Evolutionary conservation across 495 filamentous ascomycete species (phyloP).

Genomic region (Podospora anserina): DNA sequence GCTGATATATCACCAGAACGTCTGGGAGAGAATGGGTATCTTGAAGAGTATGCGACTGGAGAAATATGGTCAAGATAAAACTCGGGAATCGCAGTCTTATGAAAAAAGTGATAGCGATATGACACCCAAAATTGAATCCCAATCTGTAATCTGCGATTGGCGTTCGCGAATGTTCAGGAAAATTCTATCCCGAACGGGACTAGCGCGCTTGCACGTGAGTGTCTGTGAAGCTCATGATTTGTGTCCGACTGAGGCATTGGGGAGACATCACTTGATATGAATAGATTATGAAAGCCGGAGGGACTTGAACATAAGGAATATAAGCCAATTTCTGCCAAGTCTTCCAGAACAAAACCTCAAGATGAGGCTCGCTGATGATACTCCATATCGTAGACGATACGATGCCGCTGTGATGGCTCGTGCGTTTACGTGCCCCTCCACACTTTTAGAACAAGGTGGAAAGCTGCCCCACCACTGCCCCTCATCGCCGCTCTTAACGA

Average conservation of each 20-base stretch:
- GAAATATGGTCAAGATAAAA: background rate
- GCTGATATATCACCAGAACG: background rate
- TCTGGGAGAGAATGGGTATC: background rate
- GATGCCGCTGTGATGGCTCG: slow-evolving; percentile 12
- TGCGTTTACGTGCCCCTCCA: slow-evolving; percentile 29
- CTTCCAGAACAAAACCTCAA: background rate
- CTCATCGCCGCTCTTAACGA: slow-evolving; percentile 26
- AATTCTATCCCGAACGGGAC: slow-evolving; percentile 30
- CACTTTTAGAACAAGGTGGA: slow-evolving; percentile 18
- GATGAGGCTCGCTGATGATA: background rate
- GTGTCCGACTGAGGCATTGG: background rate
- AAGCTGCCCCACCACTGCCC: slow-evolving; percentile 30
- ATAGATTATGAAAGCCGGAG: background rate
- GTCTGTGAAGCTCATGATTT: background rate
- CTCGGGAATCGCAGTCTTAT: background rate
- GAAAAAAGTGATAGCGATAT: background rate
- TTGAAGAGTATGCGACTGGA: background rate
- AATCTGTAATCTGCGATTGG: slow-evolving; percentile 7
- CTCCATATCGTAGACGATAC: background rate
- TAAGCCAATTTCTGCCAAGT: background rate
- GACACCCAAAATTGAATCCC: slow-evolving; percentile 10
- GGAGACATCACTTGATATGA: background rate
- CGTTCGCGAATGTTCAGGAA: slow-evolving; percentile 35
- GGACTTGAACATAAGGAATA: background rate
- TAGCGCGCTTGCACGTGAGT: slow-evolving; percentile 6